phyloP scores from a whole-genome alignment of 108 stramenopile species.

The Skeletonema marinoi region DNA sequence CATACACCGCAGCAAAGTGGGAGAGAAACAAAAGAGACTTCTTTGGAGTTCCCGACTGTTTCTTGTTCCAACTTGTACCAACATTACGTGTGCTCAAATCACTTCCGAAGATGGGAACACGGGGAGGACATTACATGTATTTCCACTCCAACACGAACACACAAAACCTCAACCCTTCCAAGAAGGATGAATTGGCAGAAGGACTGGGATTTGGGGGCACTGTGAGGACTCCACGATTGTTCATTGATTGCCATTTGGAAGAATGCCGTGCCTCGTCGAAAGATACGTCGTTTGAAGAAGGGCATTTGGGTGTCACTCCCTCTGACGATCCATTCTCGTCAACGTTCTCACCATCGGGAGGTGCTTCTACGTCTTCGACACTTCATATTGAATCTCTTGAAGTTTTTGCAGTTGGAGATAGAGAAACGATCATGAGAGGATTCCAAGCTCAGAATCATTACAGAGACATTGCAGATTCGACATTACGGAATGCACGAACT shows the following conservation, averaged over 20 bases:
- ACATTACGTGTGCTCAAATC: constrained; percentile 65
- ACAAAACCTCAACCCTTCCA: constrained; percentile 35
- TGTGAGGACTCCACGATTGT: constrained; percentile 65
- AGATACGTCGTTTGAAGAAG: constrained; percentile 79
- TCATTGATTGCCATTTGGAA: constrained; percentile 70
- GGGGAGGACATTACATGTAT: constrained; percentile 79
- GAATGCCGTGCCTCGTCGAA: constrained; percentile 54
- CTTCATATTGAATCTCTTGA: constrained; percentile 74
- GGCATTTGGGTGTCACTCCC: constrained; percentile 44
- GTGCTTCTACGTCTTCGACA: constrained; percentile 13
- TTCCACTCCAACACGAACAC: constrained; percentile 43
- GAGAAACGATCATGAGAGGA: constrained; percentile 60
- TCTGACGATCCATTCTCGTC: constrained; percentile 17
- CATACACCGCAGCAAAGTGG: constrained; percentile 77
- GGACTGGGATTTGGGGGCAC: constrained; percentile 88
- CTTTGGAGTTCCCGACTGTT: constrained; percentile 82
- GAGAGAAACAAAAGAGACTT: constrained; percentile 79
- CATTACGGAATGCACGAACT: constrained; percentile 69
- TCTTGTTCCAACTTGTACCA: constrained; percentile 68
- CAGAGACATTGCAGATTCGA: constrained; percentile 66
- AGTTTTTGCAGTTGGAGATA: constrained; percentile 83
- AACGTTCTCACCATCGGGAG: constrained; percentile 14
- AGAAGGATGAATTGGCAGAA: constrained; percentile 71
- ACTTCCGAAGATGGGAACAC: constrained; percentile 51
- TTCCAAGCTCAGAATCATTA: constrained; percentile 57